Base-by-base conservation (phyloP, 163 green algal species). In the Botryococcus braunii region DNA sequence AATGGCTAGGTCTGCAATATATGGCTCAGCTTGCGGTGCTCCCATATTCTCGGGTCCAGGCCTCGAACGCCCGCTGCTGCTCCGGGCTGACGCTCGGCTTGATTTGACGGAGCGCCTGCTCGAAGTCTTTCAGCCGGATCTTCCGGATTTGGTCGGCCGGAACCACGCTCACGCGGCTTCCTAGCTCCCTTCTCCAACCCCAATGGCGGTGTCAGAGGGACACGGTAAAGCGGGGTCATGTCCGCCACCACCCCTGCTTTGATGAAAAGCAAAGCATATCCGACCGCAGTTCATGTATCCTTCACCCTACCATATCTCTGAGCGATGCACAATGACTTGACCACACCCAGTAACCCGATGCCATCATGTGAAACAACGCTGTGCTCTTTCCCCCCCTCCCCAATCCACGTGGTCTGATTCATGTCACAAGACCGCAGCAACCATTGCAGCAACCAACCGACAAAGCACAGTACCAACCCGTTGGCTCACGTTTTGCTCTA, bases 31-130 rank as follows among this genome's bases (percentile, higher is more conserved):
- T n/a, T n/a, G n/a, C n/a, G n/a, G n/a, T n/a, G n/a, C n/a, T 82
- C 5, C 86, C 86, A 62, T 76, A 91, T 37, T 86, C 73, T 0
- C 52, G 11, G 8, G 86, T 91, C 74, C 86, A 93, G 17, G 82
- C 65, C 46, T 89, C 82, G 71, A 85, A 90, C 5, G 31, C 55
- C 0, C 34, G 48, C 67, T 89, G 72, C 73, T 86, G 78, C n/a
- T 81, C 75, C 0, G 41, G 60, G 36, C 70, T 75, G 0, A 86
- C 70, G 37, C 73, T 84, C 2, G 78, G 75, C 68, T 70, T 73
- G 59, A 74, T 80, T 47, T 52, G 50, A 0, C 50, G 29, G 50
- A 86, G 47, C 1, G 80, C 84, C 0, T 60, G 56, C 25, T 41
- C 50, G 69, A 90, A 88, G 68, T 90, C 82, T 4, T 29, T 25